Evolutionary conservation across 805 yeast species (phyloP).

Genomic region (Lipomyces orientalis): DNA sequence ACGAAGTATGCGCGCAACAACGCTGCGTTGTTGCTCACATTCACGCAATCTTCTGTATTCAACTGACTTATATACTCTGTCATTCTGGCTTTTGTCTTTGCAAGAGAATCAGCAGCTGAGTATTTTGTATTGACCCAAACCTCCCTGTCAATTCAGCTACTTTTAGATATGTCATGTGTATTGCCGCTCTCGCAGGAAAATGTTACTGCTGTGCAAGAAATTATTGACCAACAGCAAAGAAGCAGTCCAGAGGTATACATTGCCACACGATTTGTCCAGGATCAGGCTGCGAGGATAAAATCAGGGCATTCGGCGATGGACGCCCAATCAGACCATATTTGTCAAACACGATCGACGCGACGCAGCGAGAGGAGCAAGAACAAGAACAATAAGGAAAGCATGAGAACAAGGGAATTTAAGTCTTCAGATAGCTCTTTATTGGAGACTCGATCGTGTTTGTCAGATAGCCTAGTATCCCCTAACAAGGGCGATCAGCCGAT

Average conservation of each 20-base stretch:
- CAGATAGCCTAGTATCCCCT: neutral
- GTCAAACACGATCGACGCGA: neutral
- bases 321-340: neutral
- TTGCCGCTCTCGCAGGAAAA: neutral
- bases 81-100: too few relatives aligned
- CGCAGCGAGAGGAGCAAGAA: neutral
- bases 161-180: neutral
- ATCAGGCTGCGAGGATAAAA: neutral
- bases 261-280: neutral
- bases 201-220: neutral
- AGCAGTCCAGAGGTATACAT: neutral
- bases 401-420: neutral
- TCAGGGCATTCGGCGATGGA: neutral
- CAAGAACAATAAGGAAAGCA: neutral
- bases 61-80: neutral
- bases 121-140: neutral
- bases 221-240: neutral
- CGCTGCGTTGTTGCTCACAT: neutral
- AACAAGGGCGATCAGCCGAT: neutral
- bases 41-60: neutral
- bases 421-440: slow-evolving; percentile 2
- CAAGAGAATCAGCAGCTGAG: neutral
- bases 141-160: neutral
- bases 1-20: neutral
- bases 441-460: neutral